Percentiles rank a stretch among this genome's conserved stretches.
phyloP scores from a whole-genome alignment of 177 flowering plant genomes.

The Tripterygium wilfordii region DNA sequence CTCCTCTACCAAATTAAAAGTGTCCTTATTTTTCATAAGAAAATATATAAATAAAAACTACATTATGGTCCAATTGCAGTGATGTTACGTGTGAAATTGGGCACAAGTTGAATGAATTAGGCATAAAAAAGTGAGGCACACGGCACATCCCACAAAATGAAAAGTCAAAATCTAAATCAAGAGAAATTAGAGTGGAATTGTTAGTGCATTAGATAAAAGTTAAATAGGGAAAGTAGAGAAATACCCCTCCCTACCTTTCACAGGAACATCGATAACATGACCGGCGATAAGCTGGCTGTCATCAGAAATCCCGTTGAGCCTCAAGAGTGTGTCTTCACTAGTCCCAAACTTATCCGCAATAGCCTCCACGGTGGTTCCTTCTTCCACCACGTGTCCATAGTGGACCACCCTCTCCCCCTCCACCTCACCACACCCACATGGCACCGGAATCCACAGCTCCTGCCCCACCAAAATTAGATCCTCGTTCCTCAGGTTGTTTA shows the following conservation, averaged over 20 bases:
- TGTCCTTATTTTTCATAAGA: no score
- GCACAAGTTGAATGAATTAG: no score
- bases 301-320: conserved; percentile 37
- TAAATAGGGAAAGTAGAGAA: neutral
- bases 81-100: no score
- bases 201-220: neutral
- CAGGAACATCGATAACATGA: conserved; percentile 70
- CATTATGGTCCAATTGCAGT: no score
- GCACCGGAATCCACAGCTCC: conserved; percentile 68
- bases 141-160: no score
- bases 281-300: conserved; percentile 43
- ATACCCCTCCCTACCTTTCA: conserved; percentile 38
- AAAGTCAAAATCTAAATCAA: no score
- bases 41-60: no score
- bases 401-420: conserved; percentile 49
- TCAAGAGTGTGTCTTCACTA: conserved; percentile 26
- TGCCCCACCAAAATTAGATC: conserved; percentile 36
- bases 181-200: no score
- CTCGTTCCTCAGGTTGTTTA: conserved; percentile 35
- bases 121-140: no score
- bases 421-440: conserved; percentile 85
- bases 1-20: no score
- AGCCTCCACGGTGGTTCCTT: conserved; percentile 38
- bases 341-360: conserved; percentile 56
- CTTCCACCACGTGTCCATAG: conserved; percentile 61